Percentiles rank a stretch among this genome's conserved stretches.
Evolutionary conservation across 2,329 filamentous ascomycete species (phyloP).

Genomic region (Cladobotryum mycophilum): DNA sequence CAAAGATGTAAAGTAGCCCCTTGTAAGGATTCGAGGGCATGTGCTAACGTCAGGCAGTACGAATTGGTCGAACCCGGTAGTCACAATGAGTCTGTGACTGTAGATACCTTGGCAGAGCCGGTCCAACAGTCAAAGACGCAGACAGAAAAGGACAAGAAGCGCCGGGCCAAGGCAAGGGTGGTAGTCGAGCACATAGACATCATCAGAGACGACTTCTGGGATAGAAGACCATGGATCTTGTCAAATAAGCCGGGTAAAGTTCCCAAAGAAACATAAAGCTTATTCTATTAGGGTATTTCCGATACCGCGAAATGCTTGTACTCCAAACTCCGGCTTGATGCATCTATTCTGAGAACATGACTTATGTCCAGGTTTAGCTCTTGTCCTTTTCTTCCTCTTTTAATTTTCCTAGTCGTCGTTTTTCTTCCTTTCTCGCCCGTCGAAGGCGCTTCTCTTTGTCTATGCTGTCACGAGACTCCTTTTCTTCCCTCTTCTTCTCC

Average conservation of each 20-base stretch:
- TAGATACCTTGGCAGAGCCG: slow-evolving; percentile 46
- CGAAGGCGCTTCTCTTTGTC: slow-evolving; percentile 43
- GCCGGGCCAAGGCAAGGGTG: slow-evolving; percentile 71
- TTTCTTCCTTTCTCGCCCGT: slow-evolving; percentile 37
- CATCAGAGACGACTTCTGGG: slow-evolving; percentile 94
- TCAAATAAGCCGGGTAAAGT: slow-evolving; percentile 67
- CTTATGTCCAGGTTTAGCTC: slow-evolving; percentile 3
- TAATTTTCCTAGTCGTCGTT: slow-evolving; percentile 28
- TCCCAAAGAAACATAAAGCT: slow-evolving; percentile 49
- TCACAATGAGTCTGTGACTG: slow-evolving; percentile 40
- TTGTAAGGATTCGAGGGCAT: not conserved
- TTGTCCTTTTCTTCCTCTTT: slow-evolving; percentile 16
- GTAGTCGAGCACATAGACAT: slow-evolving; percentile 84
- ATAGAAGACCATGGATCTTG: slow-evolving; percentile 74
- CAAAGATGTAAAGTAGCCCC: slow-evolving; percentile 56
- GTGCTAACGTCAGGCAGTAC: slow-evolving; percentile 45
- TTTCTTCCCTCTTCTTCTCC: slow-evolving; percentile 19
- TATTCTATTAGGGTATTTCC: slow-evolving; percentile 25
- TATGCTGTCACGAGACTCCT: slow-evolving; percentile 20
- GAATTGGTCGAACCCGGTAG: slow-evolving; percentile 58
- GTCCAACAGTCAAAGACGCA: slow-evolving; percentile 68
- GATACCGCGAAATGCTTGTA: not conserved
- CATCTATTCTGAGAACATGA: slow-evolving; percentile 3
- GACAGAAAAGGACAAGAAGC: slow-evolving; percentile 74
- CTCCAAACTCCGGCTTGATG: slow-evolving; percentile 22